A percentile compares a stretch with the other conserved stretches of the same genome.
Evolutionary conservation across 2,329 filamentous ascomycete species (phyloP).

Genomic region (Didymella glomerata): DNA sequence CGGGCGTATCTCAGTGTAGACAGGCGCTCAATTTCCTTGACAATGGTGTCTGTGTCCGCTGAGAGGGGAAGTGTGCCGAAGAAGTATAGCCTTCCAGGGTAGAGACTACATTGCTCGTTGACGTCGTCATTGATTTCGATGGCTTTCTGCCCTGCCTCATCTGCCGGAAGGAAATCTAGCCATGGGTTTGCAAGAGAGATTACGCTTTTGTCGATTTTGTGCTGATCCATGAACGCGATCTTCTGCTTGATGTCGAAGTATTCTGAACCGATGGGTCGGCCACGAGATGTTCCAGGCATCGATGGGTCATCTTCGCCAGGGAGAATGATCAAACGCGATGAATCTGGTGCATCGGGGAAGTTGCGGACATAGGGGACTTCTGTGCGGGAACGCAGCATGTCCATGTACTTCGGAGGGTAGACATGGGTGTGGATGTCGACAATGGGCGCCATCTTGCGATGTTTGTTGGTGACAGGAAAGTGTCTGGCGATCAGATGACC

Average conservation of each 20-base stretch:
- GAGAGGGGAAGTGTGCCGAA: slow-evolving; percentile 85
- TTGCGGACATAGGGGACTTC: slow-evolving; percentile 75
- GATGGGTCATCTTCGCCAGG: slow-evolving; percentile 64
- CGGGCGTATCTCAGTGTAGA: slow-evolving; percentile 71
- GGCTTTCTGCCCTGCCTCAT: slow-evolving; percentile 71
- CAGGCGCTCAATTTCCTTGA: slow-evolving; percentile 71
- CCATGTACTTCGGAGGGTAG: slow-evolving; percentile 68
- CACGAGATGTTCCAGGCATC: slow-evolving; percentile 65
- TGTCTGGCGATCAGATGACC: neutral
- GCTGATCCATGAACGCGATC: slow-evolving; percentile 85
- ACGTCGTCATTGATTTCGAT: slow-evolving; percentile 79
- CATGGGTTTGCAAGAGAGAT: slow-evolving; percentile 92
- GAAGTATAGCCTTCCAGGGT: slow-evolving; percentile 76
- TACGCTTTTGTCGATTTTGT: slow-evolving; percentile 82
- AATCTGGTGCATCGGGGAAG: slow-evolving; percentile 62
- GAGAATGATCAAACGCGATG: slow-evolving; percentile 73
- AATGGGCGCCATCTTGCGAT: slow-evolving; percentile 49
- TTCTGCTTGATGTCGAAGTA: slow-evolving; percentile 84
- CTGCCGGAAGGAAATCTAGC: slow-evolving; percentile 79
- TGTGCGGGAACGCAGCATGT: slow-evolving; percentile 63
- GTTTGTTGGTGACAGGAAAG: neutral
- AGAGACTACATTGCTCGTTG: slow-evolving; percentile 71
- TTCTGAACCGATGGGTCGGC: slow-evolving; percentile 81
- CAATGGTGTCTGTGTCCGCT: slow-evolving; percentile 67
- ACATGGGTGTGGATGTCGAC: slow-evolving; percentile 71